Conservation (phyloP, 495 filamentous ascomycete genomes). For the Astrothelium macrocarpum region DNA sequence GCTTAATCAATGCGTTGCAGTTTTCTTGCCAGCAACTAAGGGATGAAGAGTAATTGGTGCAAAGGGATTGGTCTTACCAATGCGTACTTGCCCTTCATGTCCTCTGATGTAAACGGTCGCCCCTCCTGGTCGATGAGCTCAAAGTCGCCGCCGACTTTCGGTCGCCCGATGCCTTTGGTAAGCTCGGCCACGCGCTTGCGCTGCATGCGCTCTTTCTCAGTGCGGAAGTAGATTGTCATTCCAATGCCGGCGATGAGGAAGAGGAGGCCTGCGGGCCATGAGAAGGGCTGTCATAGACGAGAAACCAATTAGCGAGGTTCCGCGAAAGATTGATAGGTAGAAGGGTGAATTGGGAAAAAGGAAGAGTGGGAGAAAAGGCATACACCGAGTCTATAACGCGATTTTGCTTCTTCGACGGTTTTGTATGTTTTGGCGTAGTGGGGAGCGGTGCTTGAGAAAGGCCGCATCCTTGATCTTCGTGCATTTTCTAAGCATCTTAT, state of each 20-base stretch:
- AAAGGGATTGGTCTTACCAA: constrained; percentile 36
- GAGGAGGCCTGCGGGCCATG: constrained; percentile 74
- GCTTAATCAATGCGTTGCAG: too few relatives aligned
- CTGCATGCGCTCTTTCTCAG: constrained; percentile 81
- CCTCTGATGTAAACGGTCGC: constrained; percentile 58
- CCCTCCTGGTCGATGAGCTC: constrained; percentile 74
- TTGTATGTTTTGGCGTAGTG: constrained; percentile 16
- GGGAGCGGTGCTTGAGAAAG: constrained; percentile 16
- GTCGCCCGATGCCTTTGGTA: constrained; percentile 82
- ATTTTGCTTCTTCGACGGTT: constrained; percentile 23
- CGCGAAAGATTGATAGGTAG: constrained; percentile 2
- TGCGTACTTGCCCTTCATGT: constrained; percentile 78
- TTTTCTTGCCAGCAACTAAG: neutral
- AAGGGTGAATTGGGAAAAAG: neutral
- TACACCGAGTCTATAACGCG: constrained; percentile 18
- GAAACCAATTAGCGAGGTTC: neutral
- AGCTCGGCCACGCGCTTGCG: constrained; percentile 78
- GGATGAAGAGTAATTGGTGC: neutral
- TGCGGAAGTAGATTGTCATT: constrained; percentile 79
- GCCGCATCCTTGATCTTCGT: neutral
- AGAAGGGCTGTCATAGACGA: constrained; percentile 57
- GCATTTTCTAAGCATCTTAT: neutral
- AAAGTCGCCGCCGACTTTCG: constrained; percentile 87
- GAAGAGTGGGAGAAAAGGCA: neutral
- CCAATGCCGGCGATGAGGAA: constrained; percentile 70